phyloP scores from a whole-genome alignment of 2,329 filamentous ascomycete species.

The Paraconiothyrium brasiliense region DNA sequence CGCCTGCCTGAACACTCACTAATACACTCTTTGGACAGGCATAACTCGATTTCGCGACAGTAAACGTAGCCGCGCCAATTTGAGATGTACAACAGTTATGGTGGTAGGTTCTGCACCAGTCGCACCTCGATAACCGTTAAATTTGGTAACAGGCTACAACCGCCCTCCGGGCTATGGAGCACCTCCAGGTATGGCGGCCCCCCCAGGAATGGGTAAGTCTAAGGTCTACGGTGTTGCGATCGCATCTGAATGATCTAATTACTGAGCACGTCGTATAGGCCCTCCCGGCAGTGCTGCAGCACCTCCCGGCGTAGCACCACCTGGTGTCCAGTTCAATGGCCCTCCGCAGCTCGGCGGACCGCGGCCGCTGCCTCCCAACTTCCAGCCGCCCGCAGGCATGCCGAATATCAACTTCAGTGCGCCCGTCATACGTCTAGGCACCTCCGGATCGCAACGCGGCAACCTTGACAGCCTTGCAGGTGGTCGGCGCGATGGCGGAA shows the following conservation, averaged over 20 bases:
- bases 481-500: slow-evolving; percentile 59
- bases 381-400: slow-evolving; percentile 89
- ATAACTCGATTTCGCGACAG: background rate
- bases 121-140: slow-evolving; percentile 29
- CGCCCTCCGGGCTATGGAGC: slow-evolving; percentile 76
- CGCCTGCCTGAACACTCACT: background rate
- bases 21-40: background rate
- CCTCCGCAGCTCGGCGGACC: slow-evolving; percentile 80
- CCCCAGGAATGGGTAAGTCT: slow-evolving; percentile 82
- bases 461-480: slow-evolving; percentile 53
- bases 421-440: slow-evolving; percentile 92
- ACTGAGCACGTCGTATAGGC: slow-evolving; percentile 56
- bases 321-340: slow-evolving; percentile 78
- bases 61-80: slow-evolving; percentile 10
- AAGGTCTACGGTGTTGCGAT: background rate
- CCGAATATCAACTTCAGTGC: slow-evolving; percentile 99
- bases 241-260: background rate
- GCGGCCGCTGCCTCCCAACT: slow-evolving; percentile 80
- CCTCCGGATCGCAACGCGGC: slow-evolving; percentile 70
- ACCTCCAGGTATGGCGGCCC: slow-evolving; percentile 78
- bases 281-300: slow-evolving; percentile 72
- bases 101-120: slow-evolving; percentile 31
- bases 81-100: slow-evolving; percentile 50
- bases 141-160: slow-evolving; percentile 70
- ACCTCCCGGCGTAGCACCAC: slow-evolving; percentile 81